These are phyloP conservation scores for Paramecium sonneborni DNA, from an alignment of 73 alveolate species.

Conservation along the genomic window DNA sequence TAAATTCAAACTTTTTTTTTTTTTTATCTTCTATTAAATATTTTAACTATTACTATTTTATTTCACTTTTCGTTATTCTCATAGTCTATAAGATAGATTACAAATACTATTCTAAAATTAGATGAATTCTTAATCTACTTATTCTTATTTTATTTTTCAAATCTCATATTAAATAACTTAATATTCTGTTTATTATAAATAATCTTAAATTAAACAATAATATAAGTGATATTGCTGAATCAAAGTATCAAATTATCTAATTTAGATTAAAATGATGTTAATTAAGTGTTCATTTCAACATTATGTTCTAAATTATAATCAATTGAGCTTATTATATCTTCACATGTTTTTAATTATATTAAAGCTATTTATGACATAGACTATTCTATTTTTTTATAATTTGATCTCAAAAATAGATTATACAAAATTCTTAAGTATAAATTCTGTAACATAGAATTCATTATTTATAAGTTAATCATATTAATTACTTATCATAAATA, in stretches of 20 bases:
- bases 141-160: neutral
- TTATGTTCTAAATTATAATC: conserved; percentile 40
- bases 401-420: neutral
- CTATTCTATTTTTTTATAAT: neutral
- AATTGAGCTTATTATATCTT: conserved; percentile 11
- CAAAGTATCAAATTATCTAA: neutral
- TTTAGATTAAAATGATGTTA: neutral
- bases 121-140: neutral
- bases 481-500: conserved; percentile 2
- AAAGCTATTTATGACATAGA: neutral
- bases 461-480: neutral
- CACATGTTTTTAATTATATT: conserved; percentile 31
- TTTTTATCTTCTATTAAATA: neutral
- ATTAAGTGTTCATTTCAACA: conserved; percentile 7
- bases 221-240: neutral
- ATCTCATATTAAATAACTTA: neutral
- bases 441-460: conserved; percentile 36
- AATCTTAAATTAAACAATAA: neutral
- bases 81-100: neutral
- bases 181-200: neutral
- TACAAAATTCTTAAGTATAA: conserved; percentile 1
- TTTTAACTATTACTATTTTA: too few species aligned
- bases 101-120: neutral
- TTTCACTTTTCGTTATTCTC: too few species aligned
- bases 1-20: neutral